Conservation (phyloP, 2,329 filamentous ascomycete genomes). For the Alternaria novae-zelandiae region DNA sequence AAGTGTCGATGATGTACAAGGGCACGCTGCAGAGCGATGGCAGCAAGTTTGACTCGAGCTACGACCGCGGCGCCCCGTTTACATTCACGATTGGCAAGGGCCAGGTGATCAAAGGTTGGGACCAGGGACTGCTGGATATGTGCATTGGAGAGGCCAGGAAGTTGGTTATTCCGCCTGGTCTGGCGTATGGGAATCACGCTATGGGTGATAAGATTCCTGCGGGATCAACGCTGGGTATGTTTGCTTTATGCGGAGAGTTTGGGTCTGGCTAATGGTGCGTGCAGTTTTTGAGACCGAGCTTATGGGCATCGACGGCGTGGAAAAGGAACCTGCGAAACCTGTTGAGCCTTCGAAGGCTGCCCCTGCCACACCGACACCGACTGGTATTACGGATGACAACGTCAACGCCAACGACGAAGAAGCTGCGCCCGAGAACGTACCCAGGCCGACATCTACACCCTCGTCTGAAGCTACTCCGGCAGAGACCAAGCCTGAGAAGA, state of each 20-base stretch:
- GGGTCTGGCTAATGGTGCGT: conserved; percentile 20
- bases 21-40: conserved; percentile 65
- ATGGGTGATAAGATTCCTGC: conserved; percentile 77
- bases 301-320: conserved; percentile 72
- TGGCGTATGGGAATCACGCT: conserved; percentile 78
- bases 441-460: conserved; percentile 12
- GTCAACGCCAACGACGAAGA: conserved; percentile 13
- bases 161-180: conserved; percentile 85
- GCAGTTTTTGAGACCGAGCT: conserved; percentile 91
- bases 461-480: conserved; percentile 9
- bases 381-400: conserved; percentile 11
- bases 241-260: background rate
- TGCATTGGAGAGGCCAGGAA: conserved; percentile 92
- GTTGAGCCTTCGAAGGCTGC: background rate
- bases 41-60: conserved; percentile 81
- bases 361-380: conserved; percentile 3
- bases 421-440: conserved; percentile 15
- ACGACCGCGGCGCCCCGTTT: conserved; percentile 78
- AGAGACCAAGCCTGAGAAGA: conserved; percentile 16
- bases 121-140: conserved; percentile 88
- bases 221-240: conserved; percentile 75
- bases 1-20: conserved; percentile 56
- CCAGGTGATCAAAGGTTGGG: conserved; percentile 94
- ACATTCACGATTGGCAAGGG: conserved; percentile 79
- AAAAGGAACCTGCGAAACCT: conserved; percentile 23